These are phyloP conservation scores for Oryza glumipatula DNA, from an alignment of 176 grass and related monocot species.

Conservation along the genomic window DNA sequence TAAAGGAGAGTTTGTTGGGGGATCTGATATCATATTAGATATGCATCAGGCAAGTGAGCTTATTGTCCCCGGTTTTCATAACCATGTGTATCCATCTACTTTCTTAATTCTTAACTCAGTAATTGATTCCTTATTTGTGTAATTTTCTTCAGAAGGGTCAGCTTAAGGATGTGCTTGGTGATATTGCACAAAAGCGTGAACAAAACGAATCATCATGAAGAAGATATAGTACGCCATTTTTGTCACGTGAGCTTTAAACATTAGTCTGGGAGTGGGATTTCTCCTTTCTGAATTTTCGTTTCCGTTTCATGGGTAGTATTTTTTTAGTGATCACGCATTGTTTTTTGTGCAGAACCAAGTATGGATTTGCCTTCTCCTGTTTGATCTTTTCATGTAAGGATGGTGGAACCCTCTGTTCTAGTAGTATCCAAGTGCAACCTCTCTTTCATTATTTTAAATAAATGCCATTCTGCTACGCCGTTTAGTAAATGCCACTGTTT, in stretches of 20 bases:
- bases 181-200: slow-evolving; percentile 42
- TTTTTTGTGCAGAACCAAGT: neutral
- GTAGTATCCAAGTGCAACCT: slow-evolving; percentile 1
- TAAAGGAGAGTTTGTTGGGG: slow-evolving; percentile 93
- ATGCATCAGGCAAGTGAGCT: slow-evolving; percentile 88
- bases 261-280: neutral
- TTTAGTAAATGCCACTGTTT: neutral
- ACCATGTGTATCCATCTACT: slow-evolving; percentile 9
- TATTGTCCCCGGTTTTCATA: neutral
- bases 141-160: slow-evolving; percentile 81
- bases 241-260: neutral
- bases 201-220: slow-evolving; percentile 42
- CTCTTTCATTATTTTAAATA: slow-evolving; percentile 26
- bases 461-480: slow-evolving; percentile 4
- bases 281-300: neutral
- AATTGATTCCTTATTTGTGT: neutral
- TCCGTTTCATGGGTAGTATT: neutral
- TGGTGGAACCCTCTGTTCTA: neutral
- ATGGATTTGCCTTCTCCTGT: neutral
- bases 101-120: slow-evolving; percentile 7
- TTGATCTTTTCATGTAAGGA: neutral
- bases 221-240: slow-evolving; percentile 23
- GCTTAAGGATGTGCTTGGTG: slow-evolving; percentile 70
- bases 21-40: slow-evolving; percentile 92
- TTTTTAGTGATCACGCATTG: neutral